phyloP scores from a whole-genome alignment of 176 grass and related monocot genomes.

The Elymus sibiricus region DNA sequence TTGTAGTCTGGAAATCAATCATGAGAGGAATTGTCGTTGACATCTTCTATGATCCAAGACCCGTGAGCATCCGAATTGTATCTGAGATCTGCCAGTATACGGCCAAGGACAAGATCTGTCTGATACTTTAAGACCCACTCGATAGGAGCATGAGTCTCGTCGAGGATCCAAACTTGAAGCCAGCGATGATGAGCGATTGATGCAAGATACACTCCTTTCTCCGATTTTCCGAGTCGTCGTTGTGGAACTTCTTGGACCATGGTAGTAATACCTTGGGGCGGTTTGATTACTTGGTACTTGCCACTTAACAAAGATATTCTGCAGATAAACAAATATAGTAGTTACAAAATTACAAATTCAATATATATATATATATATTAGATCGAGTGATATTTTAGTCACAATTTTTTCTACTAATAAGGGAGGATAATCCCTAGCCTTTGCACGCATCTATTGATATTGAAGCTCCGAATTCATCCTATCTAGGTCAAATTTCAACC shows the following conservation, averaged over 20 bases:
- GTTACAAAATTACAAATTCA: neutral
- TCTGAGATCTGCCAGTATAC: neutral
- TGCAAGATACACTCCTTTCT: neutral
- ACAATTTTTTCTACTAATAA: no score
- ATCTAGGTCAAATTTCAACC: no score
- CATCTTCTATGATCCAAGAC: neutral
- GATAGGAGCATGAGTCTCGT: neutral
- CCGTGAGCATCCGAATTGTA: neutral
- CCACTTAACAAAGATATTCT: neutral
- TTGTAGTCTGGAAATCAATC: neutral
- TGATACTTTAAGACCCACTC: neutral
- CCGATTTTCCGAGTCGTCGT: neutral
- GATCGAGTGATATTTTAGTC: neutral
- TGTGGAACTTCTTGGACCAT: neutral
- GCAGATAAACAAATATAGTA: neutral
- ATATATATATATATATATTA: neutral
- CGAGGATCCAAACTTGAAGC: neutral
- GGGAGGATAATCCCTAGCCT: no score
- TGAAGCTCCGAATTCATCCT: no score
- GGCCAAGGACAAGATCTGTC: neutral
- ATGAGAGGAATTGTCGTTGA: neutral
- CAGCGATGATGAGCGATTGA: neutral
- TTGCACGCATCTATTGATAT: no score
- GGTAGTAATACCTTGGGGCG: neutral
- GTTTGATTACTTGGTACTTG: neutral